These are phyloP conservation scores for Ophiostoma australiae DNA, from an alignment of 2,329 filamentous ascomycete species.

Conservation along the genomic window DNA sequence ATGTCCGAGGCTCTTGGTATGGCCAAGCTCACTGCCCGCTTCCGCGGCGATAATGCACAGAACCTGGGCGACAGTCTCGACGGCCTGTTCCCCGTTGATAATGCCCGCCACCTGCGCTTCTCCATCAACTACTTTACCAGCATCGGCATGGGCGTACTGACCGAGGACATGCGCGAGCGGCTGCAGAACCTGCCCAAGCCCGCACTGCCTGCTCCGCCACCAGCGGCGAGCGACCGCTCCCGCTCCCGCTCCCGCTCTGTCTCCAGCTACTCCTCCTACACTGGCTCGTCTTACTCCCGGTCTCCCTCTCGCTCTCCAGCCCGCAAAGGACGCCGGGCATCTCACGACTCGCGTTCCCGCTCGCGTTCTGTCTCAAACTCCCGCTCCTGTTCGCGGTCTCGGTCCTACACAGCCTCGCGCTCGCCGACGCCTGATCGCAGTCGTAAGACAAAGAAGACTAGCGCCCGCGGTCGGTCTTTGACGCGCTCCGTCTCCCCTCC, in stretches of 20 bases:
- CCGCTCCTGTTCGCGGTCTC: constrained; percentile 12
- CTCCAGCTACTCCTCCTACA: constrained; percentile 75
- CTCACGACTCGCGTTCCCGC: constrained; percentile 19
- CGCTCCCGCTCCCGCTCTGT: constrained; percentile 54
- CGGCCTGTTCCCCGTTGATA: constrained; percentile 85
- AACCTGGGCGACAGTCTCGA: constrained; percentile 67
- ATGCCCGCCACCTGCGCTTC: constrained; percentile 85
- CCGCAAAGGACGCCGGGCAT: constrained; percentile 38
- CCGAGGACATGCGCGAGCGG: constrained; percentile 89
- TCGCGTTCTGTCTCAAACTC: constrained; percentile 24
- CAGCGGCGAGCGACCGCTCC: constrained; percentile 27
- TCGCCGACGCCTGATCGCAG: constrained; percentile 15
- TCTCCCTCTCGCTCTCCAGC: constrained; percentile 40
- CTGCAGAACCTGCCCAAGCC: constrained; percentile 88
- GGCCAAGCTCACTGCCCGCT: constrained; percentile 67
- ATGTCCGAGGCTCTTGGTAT: constrained; percentile 82
- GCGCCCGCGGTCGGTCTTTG: constrained; percentile 13
- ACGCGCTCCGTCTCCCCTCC: constrained; percentile 13
- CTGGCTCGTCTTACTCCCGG: constrained; percentile 55
- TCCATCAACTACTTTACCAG: constrained; percentile 99
- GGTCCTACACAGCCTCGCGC: not conserved
- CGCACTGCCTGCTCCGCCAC: constrained; percentile 61
- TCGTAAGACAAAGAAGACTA: not conserved
- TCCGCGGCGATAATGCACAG: constrained; percentile 59
- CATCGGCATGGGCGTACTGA: constrained; percentile 91